phyloP scores from a whole-genome alignment of 1,139 yeast species.

The Taiozyma sp. region DNA sequence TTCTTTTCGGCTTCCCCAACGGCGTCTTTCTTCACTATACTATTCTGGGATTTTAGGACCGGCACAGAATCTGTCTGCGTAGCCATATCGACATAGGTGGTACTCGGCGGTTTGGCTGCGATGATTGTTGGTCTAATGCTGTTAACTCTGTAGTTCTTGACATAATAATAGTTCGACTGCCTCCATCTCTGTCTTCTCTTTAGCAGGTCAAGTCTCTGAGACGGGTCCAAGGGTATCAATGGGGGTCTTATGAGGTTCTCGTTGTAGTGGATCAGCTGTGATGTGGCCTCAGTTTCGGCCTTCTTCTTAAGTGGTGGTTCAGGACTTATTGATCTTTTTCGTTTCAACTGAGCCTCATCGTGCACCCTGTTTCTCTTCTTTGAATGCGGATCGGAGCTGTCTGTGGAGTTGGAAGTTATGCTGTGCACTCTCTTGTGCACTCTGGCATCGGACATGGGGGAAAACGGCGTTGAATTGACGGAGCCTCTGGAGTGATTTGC shows the following conservation, averaged over 20 bases:
- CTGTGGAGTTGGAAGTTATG: neutral
- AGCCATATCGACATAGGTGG: slow-evolving; percentile 8
- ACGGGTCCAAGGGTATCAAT: slow-evolving; percentile 20
- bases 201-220: slow-evolving; percentile 19
- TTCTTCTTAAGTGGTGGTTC: neutral
- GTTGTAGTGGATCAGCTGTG: neutral
- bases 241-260: slow-evolving; percentile 16
- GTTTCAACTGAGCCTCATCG: neutral
- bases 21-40: slow-evolving; percentile 7
- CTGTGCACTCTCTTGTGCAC: neutral
- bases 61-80: slow-evolving; percentile 18
- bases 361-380: neutral
- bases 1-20: slow-evolving; percentile 14
- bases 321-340: slow-evolving; percentile 8
- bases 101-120: neutral
- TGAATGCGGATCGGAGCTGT: neutral
- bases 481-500: neutral
- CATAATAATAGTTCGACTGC: slow-evolving; percentile 18
- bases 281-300: neutral
- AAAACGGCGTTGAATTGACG: neutral
- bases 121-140: neutral
- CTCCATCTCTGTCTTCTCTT: slow-evolving; percentile 23
- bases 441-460: neutral
- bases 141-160: slow-evolving; percentile 8
- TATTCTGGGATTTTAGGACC: slow-evolving; percentile 11